Evolutionary conservation across 192 early-diverging fungal genomes (phyloP).

Genomic region (Pecoramyces ruminantium): DNA sequence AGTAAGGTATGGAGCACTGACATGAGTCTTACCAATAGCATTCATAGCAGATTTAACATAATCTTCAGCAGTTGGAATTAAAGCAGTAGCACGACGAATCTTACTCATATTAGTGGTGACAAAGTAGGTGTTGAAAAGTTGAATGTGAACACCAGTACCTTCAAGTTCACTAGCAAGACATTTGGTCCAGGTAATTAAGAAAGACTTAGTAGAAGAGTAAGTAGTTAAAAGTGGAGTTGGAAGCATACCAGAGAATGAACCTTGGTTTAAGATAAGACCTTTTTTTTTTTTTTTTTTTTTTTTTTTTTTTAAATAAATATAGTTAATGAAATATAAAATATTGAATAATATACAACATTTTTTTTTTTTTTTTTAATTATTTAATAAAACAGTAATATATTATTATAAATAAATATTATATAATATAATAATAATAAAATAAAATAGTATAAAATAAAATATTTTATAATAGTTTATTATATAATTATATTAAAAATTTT

Average conservation of each 20-base stretch:
- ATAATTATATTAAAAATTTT: too few relatives aligned
- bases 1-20: background rate
- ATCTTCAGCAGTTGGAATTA: conserved; percentile 1
- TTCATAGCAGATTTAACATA: conserved; percentile 2
- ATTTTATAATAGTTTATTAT: too few relatives aligned
- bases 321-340: too few relatives aligned
- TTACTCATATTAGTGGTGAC: conserved; percentile 89
- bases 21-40: conserved; percentile 2
- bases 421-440: too few relatives aligned
- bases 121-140: conserved; percentile 92
- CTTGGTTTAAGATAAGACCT: conserved; percentile 66
- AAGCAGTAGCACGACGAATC: conserved; percentile 29
- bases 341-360: too few relatives aligned
- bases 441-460: too few relatives aligned
- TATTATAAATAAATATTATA: too few relatives aligned
- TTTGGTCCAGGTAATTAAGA: conserved; percentile 76
- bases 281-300: background rate
- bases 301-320: too few relatives aligned
- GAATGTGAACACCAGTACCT: conserved; percentile 53
- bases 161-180: conserved; percentile 58
- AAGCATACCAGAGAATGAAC: conserved; percentile 73
- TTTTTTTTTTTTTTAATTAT: too few relatives aligned
- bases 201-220: conserved; percentile 88
- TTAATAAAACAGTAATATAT: too few relatives aligned
- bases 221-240: conserved; percentile 71